Base-by-base conservation (phyloP, 2,329 filamentous ascomycete species). In the Hypoxylon sp. region DNA sequence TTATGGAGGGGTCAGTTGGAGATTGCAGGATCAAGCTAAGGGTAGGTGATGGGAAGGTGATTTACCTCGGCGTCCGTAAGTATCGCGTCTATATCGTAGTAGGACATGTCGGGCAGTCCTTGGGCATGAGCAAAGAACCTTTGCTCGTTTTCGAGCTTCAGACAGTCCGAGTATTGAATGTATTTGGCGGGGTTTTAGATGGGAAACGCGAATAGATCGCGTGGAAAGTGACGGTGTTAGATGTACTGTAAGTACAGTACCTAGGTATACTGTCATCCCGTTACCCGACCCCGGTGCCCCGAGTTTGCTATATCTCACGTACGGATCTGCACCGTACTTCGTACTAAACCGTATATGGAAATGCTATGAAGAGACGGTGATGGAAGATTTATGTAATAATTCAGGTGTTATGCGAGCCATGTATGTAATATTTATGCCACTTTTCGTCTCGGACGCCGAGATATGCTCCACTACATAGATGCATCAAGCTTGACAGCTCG, bases 41-140 rank as follows among this genome's bases (percentile, higher is more conserved):
- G 29, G 3, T 13, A n/a, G 13, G 23, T 45, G 24, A 24, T 27
- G 17, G n/a, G 53, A 7, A 15, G 38, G 49, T 55, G 31, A 62
- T 62, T 41, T 79, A 89, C 88, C 79, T 93, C 91, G 46, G 90
- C 87, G 73, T 95, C 91, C 8, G 91, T 95, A 40, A 95, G 83
- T 77, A 96, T 95, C 60, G 89, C 83, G 68, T 93, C 88, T 55
- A 94, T 85, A 73, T 92, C 88, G 80, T 95, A 96, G 80, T 96
- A 96, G 31, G 89, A 90, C 85, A 88, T 83, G 52, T 45, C 71
- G 65, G 54, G 21, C 42, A 47, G 41, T 43, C 18, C 13, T 41
- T 59, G 17, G 23, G 40, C 53, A 13, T 26, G 21, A 15, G 37
- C 48, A 20, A 29, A 45, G 51, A 42, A 48, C 20, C 18, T 23